A percentile compares a stretch with the other conserved stretches of the same genome.
Conservation (phyloP, 768 basidiomycete species). For the Tulasnella sp. region DNA sequence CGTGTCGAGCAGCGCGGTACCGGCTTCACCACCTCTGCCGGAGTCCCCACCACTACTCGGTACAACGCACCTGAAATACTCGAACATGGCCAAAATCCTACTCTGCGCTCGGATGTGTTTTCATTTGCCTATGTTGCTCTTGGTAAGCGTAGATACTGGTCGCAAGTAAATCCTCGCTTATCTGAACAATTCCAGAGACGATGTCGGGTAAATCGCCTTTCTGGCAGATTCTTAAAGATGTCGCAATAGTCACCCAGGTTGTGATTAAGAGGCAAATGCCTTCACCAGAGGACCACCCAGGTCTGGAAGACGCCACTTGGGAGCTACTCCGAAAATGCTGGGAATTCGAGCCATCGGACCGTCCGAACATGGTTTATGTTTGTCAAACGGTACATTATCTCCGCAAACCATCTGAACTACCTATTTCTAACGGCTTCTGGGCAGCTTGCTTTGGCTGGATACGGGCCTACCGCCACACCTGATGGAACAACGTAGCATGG, state of each 20-base stretch:
- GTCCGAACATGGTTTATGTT: not conserved
- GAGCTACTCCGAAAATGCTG: not conserved
- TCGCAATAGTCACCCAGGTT: not conserved
- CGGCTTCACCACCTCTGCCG: not conserved
- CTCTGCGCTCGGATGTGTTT: not conserved
- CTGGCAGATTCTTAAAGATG: not conserved
- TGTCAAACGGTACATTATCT: not conserved
- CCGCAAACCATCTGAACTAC: no score
- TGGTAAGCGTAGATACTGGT: not conserved
- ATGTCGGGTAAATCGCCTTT: not conserved
- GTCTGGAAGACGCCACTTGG: not conserved
- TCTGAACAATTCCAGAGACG: not conserved
- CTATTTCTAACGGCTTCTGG: no score
- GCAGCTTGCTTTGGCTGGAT: no score
- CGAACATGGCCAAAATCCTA: not conserved
- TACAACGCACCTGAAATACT: constrained; percentile 2
- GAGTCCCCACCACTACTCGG: not conserved
- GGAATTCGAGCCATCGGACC: not conserved
- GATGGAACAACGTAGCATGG: no score
- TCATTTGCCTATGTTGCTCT: not conserved
- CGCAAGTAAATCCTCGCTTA: not conserved
- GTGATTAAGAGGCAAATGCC: not conserved
- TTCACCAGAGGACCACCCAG: not conserved
- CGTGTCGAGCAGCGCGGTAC: not conserved
- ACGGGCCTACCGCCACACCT: no score